Percentiles rank a stretch among this genome's conserved stretches.
Evolutionary conservation across 306 rosid species (phyloP).

Genomic region (Urtica urens): DNA sequence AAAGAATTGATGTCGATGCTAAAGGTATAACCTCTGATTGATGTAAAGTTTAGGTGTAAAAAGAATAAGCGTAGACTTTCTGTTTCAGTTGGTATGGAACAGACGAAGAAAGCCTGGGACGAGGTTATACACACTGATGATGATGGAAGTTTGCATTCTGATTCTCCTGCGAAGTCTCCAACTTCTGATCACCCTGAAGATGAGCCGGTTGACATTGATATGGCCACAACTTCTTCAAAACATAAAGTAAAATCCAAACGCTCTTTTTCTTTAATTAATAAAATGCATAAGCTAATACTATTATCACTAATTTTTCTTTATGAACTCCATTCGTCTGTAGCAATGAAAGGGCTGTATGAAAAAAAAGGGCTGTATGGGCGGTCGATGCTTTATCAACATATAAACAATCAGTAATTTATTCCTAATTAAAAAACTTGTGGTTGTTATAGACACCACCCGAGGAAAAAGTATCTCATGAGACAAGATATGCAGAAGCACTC

Average conservation of each 20-base stretch:
- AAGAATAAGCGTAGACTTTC: no score
- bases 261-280: slow-evolving; percentile 4
- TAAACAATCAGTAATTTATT: slow-evolving; percentile 1
- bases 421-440: background rate
- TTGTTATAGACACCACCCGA: slow-evolving; percentile 23
- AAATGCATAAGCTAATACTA: no score
- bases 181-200: slow-evolving; percentile 6
- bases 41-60: no score
- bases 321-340: no score
- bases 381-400: background rate
- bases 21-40: slow-evolving; percentile 31
- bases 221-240: slow-evolving; percentile 18
- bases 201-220: no score
- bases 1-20: slow-evolving; percentile 31
- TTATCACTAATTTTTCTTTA: no score
- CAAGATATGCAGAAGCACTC: slow-evolving; percentile 10
- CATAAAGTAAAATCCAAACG: slow-evolving; percentile 25
- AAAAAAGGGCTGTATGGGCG: no score
- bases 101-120: slow-evolving; percentile 11
- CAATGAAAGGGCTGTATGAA: no score
- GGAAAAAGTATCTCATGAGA: slow-evolving; percentile 19
- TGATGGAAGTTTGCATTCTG: slow-evolving; percentile 4
- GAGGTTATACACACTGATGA: slow-evolving; percentile 17
- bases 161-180: slow-evolving; percentile 6
- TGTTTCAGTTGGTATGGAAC: slow-evolving; percentile 9